These are phyloP conservation scores for Diplocarpon rosae DNA, from an alignment of 2,329 filamentous ascomycete genomes.

Conservation along the genomic window DNA sequence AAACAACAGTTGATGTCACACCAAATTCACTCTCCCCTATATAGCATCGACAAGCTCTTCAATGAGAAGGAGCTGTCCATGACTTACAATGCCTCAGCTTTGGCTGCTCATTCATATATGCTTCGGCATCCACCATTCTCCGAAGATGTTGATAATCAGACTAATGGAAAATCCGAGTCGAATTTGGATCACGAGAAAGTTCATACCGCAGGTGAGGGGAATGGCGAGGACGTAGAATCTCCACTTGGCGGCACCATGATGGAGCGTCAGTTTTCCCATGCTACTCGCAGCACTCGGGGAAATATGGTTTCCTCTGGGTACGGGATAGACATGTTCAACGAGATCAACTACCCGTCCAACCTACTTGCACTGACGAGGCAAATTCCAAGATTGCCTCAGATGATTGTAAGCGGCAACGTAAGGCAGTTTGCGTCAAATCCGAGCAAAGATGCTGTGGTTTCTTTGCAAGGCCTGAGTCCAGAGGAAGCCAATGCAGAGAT, in stretches of 20 bases:
- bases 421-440: slow-evolving; percentile 2
- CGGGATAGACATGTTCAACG: slow-evolving; percentile 48
- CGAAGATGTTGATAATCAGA: slow-evolving; percentile 17
- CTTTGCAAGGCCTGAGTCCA: slow-evolving; percentile 11
- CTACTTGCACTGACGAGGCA: slow-evolving; percentile 29
- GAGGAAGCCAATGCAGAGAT: slow-evolving; percentile 24
- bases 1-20: slow-evolving; percentile 37
- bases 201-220: slow-evolving; percentile 41
- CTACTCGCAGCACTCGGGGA: slow-evolving; percentile 50
- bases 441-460: slow-evolving; percentile 10
- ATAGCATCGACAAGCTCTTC: slow-evolving; percentile 59
- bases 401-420: slow-evolving; percentile 6
- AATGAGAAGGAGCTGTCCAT: slow-evolving; percentile 59
- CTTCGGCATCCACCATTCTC: slow-evolving; percentile 35
- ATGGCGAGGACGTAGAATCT: slow-evolving; percentile 38
- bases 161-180: slow-evolving; percentile 34
- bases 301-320: slow-evolving; percentile 37
- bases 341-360: slow-evolving; percentile 47
- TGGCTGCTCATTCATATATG: slow-evolving; percentile 52
- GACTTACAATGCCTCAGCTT: slow-evolving; percentile 51
- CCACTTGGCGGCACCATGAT: slow-evolving; percentile 43
- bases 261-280: slow-evolving; percentile 54
- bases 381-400: slow-evolving; percentile 25
- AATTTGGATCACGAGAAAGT: slow-evolving; percentile 35
- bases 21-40: slow-evolving; percentile 45